Evolutionary conservation across 2,329 filamentous ascomycete genomes (phyloP).

Genomic region (Phyllachora maydis): DNA sequence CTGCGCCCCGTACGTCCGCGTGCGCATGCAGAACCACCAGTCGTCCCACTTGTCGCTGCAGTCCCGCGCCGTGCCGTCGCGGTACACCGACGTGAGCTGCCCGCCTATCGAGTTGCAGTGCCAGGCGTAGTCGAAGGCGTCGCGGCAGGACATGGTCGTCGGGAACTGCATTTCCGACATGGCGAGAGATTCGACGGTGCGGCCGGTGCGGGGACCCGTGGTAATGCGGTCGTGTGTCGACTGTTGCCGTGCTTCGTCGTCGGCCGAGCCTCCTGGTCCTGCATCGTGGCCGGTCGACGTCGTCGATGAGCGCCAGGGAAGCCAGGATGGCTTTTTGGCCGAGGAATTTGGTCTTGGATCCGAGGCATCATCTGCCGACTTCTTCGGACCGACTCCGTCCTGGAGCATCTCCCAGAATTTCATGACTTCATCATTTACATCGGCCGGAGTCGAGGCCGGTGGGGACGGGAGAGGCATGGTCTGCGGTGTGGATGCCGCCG

Average conservation of each 20-base stretch:
- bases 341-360: slow-evolving; percentile 6
- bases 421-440: slow-evolving; percentile 27
- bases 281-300: slow-evolving; percentile 1
- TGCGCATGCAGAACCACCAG: slow-evolving; percentile 96
- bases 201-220: slow-evolving; percentile 1
- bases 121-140: slow-evolving; percentile 82
- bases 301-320: slow-evolving; percentile 2
- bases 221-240: slow-evolving; percentile 1
- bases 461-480: slow-evolving; percentile 1
- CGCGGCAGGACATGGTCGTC: slow-evolving; percentile 68
- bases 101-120: slow-evolving; percentile 84
- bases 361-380: too few relatives aligned
- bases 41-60: slow-evolving; percentile 81
- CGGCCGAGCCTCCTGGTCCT: too few relatives aligned
- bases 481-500: slow-evolving; percentile 1
- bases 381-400: slow-evolving; percentile 8
- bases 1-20: slow-evolving; percentile 37
- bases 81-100: slow-evolving; percentile 83
- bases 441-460: slow-evolving; percentile 4
- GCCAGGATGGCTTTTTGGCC: slow-evolving; percentile 2
- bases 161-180: slow-evolving; percentile 47
- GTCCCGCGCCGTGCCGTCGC: slow-evolving; percentile 53
- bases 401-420: slow-evolving; percentile 29
- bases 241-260: too few relatives aligned
- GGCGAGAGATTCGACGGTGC: slow-evolving; percentile 24